Evolutionary conservation across 192 early-diverging fungal genomes (phyloP).

Genomic region (Radiomyces spectabilis): DNA sequence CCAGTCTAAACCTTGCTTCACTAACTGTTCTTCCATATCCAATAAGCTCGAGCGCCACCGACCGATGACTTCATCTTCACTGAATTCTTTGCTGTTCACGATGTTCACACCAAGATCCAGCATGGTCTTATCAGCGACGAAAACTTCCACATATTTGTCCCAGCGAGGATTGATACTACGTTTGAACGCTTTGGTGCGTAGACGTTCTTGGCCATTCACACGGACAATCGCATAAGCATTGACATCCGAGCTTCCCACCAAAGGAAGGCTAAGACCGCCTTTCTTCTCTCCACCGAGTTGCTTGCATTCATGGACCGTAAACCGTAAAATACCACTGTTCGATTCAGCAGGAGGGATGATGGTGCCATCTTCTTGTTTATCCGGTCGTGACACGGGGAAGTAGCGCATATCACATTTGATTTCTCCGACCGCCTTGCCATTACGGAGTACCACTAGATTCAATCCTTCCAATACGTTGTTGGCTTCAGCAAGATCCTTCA

Average conservation of each 20-base stretch:
- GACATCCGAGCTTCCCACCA: constrained; percentile 26
- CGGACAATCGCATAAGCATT: constrained; percentile 49
- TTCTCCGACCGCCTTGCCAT: constrained; percentile 40
- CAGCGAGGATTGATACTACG: constrained; percentile 77
- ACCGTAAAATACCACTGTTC: constrained; percentile 62
- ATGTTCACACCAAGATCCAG: constrained; percentile 56
- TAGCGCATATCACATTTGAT: constrained; percentile 27
- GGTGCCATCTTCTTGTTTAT: constrained; percentile 36
- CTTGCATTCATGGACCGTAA: constrained; percentile 60
- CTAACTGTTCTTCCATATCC: constrained; percentile 20
- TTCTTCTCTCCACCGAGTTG: constrained; percentile 41
- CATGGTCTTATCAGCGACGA: constrained; percentile 60
- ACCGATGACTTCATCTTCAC: constrained; percentile 35
- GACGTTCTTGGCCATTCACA: constrained; percentile 39
- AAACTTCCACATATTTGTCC: constrained; percentile 62
- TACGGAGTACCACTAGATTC: constrained; percentile 15
- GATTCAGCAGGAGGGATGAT: constrained; percentile 39
- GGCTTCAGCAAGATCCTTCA: constrained; percentile 34
- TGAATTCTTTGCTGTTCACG: constrained; percentile 37
- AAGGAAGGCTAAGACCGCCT: constrained; percentile 20
- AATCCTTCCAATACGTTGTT: constrained; percentile 33
- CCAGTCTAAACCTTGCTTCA: constrained; percentile 37
- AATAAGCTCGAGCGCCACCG: constrained; percentile 23
- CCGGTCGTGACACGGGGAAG: constrained; percentile 28
- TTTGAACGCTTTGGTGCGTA: constrained; percentile 58